Percentiles rank a stretch among this genome's conserved stretches.
Evolutionary conservation across 371 early-diverging fungal genomes (phyloP).

Genomic region (Lichtheimia ornata): DNA sequence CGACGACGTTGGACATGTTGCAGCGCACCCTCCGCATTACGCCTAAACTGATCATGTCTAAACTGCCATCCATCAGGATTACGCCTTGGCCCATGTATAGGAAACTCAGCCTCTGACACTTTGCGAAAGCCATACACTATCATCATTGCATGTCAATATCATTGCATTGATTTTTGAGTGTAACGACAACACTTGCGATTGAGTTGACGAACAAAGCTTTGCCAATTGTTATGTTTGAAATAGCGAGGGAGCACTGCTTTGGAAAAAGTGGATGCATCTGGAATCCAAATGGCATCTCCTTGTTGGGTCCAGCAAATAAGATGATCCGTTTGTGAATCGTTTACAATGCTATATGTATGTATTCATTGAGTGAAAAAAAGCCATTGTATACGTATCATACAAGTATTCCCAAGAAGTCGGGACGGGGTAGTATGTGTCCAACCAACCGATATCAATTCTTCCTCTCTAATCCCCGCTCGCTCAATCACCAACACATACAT

Average conservation of each 20-base stretch:
- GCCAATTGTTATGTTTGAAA: slow-evolving; percentile 13
- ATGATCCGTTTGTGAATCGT: not conserved
- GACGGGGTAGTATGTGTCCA: too few species aligned
- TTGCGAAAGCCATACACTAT: slow-evolving; percentile 15
- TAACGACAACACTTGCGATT: slow-evolving; percentile 6
- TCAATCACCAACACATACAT: slow-evolving; percentile 33
- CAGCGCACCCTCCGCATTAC: not conserved
- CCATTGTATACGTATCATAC: not conserved
- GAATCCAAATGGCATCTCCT: slow-evolving; percentile 8
- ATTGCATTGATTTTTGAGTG: not conserved
- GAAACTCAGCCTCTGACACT: not conserved
- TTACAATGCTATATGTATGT: slow-evolving; percentile 5
- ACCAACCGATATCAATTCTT: too few species aligned
- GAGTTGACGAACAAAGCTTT: slow-evolving; percentile 16
- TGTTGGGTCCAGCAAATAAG: slow-evolving; percentile 6
- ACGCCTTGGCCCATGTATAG: not conserved
- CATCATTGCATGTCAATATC: not conserved
- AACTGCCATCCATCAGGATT: slow-evolving; percentile 7
- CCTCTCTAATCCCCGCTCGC: too few species aligned
- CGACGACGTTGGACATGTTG: slow-evolving; percentile 6
- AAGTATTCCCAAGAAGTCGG: too few species aligned
- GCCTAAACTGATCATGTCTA: slow-evolving; percentile 2
- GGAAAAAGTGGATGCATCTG: slow-evolving; percentile 6
- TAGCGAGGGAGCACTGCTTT: slow-evolving; percentile 11
- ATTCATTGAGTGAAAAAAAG: not conserved